phyloP scores from a whole-genome alignment of 2,329 filamentous ascomycete species.

The Byssothecium circinans region DNA sequence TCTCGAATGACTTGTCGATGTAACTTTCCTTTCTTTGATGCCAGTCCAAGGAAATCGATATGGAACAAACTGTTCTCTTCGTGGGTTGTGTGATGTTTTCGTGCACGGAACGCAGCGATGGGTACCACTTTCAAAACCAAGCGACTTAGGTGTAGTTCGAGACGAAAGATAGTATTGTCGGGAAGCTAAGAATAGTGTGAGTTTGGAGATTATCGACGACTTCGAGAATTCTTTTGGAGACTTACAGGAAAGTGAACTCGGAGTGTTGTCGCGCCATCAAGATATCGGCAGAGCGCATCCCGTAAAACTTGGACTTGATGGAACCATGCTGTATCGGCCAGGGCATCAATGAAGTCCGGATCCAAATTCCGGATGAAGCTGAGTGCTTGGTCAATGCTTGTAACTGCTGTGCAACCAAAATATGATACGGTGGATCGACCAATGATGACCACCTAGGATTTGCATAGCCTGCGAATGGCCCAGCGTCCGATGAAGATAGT shows the following conservation, averaged over 20 bases:
- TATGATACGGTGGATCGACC: too few relatives aligned
- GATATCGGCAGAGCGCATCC: constrained; percentile 14
- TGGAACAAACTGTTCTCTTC: background rate
- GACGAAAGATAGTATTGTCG: constrained; percentile 5
- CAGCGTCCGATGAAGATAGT: too few relatives aligned
- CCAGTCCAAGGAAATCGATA: constrained; percentile 1
- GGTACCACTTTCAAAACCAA: background rate
- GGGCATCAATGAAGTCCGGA: constrained; percentile 7
- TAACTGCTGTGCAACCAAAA: too few relatives aligned
- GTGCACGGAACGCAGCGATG: background rate
- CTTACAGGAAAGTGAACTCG: constrained; percentile 11
- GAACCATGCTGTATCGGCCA: constrained; percentile 7
- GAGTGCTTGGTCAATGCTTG: background rate
- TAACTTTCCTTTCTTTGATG: background rate
- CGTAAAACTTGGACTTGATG: constrained; percentile 8
- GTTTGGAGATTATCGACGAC: background rate
- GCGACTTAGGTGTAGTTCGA: constrained; percentile 14
- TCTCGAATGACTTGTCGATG: background rate
- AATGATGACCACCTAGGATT: too few relatives aligned
- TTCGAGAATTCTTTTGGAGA: background rate
- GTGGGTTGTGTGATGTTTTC: background rate
- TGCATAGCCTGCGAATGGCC: too few relatives aligned
- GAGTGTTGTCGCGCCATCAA: constrained; percentile 10
- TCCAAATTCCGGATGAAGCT: constrained; percentile 10
- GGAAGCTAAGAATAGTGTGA: background rate